phyloP scores from a whole-genome alignment of 1,284 basidiomycete genomes.

The Sporisorium scitamineum region DNA sequence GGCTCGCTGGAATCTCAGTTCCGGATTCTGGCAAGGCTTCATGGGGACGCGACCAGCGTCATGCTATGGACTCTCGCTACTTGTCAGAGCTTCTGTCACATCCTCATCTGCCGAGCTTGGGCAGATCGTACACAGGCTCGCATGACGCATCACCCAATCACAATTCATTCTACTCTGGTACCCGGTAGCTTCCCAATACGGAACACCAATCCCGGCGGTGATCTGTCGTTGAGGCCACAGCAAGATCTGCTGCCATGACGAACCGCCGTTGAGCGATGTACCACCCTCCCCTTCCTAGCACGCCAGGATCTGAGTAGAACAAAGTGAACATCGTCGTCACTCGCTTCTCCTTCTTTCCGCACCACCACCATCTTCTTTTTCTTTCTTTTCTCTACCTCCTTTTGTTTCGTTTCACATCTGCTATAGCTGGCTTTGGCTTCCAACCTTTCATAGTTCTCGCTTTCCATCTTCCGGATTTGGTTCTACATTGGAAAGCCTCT shows the following conservation, averaged over 20 bases:
- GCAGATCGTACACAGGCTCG: slow-evolving; percentile 10
- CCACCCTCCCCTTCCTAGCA: background rate
- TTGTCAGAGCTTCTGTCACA: background rate
- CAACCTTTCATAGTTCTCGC: background rate
- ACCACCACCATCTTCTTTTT: slow-evolving; percentile 35
- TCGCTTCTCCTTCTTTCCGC: slow-evolving; percentile 6
- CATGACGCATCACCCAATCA: slow-evolving; percentile 3
- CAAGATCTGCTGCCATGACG: background rate
- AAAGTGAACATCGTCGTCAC: background rate
- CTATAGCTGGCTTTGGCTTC: slow-evolving; percentile 21
- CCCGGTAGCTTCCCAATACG: slow-evolving; percentile 14
- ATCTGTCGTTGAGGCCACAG: background rate
- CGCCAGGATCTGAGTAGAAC: background rate
- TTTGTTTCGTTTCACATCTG: slow-evolving; percentile 12
- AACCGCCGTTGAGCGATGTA: slow-evolving; percentile 6
- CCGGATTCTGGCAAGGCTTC: background rate
- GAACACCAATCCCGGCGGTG: slow-evolving; percentile 1
- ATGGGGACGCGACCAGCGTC: slow-evolving; percentile 1
- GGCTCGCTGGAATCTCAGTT: background rate
- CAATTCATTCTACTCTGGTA: background rate
- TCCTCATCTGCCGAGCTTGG: background rate
- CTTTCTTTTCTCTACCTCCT: background rate
- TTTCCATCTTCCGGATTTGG: background rate
- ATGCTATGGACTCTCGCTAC: too few relatives aligned
- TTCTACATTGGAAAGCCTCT: background rate